Evolutionary conservation across 345 rosid species (phyloP), one percentile per base, ranked within the genome.

Genomic region (Salix caprea): DNA sequence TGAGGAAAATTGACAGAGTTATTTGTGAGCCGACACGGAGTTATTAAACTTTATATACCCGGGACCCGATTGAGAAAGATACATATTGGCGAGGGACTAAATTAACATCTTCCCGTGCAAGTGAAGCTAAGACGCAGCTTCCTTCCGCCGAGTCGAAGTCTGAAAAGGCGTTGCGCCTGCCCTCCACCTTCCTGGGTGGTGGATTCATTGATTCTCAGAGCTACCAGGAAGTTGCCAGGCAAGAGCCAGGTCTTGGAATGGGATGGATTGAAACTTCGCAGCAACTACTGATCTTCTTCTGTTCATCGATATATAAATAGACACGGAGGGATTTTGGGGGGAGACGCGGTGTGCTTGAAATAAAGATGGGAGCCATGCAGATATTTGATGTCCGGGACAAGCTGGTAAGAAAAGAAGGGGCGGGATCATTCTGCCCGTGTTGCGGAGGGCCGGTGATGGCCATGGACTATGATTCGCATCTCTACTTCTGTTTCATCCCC

Each of bases 371-470:
- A 2, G 56, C 42, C 3, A 32, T 75, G 34, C 64, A 71, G 14
- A 72, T 80, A 11, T 37, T 83, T 39, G 70, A 80, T 37, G 54
- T 56, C n/a, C 64, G 42, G 67, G 86, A 83, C 69, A 80, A 75
- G 69, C 37, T 80, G 19, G 56, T 10, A 26, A 3, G 36, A 3
- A 74, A 30, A 65, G 9, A 67, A 42, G 81, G 79, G 12, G 79
- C 69, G 14, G 74, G 71, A 2, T 24, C 70, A 4, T 44, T 54
- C 3, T 81, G 87, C 62, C 80, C 80, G 2, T 81, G 13, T 16
- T 81, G 84, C 14, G 83, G 77, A 54, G 84, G 80, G 2, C 80
- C 80, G 0, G 80, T 81, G 36, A 12, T 76, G 65, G 84, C 74
- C 2, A 67, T 60, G 21, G 76, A 79, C 70, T 69, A 73, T 36